These are phyloP conservation scores for Aristolochia californica DNA, from an alignment of 164 flowering plant genomes.

Conservation along the genomic window DNA sequence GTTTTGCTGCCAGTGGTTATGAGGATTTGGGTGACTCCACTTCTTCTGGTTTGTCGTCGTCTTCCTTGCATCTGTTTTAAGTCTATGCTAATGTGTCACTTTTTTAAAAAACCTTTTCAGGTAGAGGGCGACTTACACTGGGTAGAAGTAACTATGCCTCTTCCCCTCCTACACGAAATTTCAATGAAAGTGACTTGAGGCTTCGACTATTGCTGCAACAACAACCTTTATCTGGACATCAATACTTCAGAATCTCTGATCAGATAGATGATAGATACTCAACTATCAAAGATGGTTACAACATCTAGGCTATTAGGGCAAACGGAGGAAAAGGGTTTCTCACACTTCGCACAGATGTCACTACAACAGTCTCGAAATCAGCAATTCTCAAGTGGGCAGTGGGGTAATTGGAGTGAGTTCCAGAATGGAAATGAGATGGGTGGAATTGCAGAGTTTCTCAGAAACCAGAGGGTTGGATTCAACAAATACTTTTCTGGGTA, in stretches of 20 bases:
- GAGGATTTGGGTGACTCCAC: slow-evolving; percentile 19
- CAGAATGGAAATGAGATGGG: slow-evolving; percentile 36
- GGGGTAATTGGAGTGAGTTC: slow-evolving; percentile 64
- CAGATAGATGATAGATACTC: slow-evolving; percentile 34
- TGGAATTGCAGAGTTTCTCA: slow-evolving; percentile 41
- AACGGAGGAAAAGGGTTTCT: slow-evolving; percentile 32
- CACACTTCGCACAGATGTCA: slow-evolving; percentile 44
- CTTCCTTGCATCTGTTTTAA: neutral
- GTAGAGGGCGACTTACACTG: slow-evolving; percentile 57
- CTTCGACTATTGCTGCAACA: slow-evolving; percentile 54
- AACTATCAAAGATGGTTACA: slow-evolving; percentile 33
- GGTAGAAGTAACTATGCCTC: slow-evolving; percentile 35
- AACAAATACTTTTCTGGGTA: slow-evolving; percentile 39
- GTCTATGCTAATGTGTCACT: too few relatives aligned
- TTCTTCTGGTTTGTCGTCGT: slow-evolving; percentile 15
- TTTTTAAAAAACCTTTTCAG: slow-evolving; percentile 9
- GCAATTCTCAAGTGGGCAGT: slow-evolving; percentile 48
- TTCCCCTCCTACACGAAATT: slow-evolving; percentile 27
- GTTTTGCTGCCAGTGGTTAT: slow-evolving; percentile 8
- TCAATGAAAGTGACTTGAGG: slow-evolving; percentile 61
- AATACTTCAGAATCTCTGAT: slow-evolving; percentile 40
- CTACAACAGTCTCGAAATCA: slow-evolving; percentile 46
- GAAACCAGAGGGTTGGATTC: slow-evolving; percentile 52
- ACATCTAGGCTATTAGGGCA: slow-evolving; percentile 51
- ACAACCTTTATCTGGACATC: slow-evolving; percentile 42